Evolutionary conservation across 2,329 filamentous ascomycete species (phyloP), one percentile per base, ranked within the genome.

Genomic region (Bertia moriformis): DNA sequence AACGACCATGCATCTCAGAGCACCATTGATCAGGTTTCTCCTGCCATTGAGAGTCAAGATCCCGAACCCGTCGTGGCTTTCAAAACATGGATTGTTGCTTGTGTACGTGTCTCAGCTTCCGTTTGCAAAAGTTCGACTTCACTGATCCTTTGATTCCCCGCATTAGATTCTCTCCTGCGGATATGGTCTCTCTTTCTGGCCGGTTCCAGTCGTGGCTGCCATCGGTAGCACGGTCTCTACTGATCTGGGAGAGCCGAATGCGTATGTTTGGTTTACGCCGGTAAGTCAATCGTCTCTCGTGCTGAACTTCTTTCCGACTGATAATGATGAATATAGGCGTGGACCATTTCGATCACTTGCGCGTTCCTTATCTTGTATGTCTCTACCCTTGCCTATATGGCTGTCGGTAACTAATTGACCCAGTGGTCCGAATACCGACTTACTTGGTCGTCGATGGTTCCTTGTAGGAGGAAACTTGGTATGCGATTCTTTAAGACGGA

Each of bases 371-470:
- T 27, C 22, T 27, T 27, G 22, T 27, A 27, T n/a, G 22, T 27
- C 7, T n/a, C n/a, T n/a, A n/a, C n/a, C n/a, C n/a, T n/a, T n/a
- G n/a, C n/a, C n/a, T n/a, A 27, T 27, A 27, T 27, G 22, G 7
- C 22, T n/a, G 22, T 7, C 7, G n/a, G n/a, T 10, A 10, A 10
- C 22, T 27, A 27, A 27, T 27, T 10, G n/a, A 27, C 7, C n/a
- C n/a, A 27, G 22, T n/a, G 22, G 22, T n/a, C 22, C 63, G 4
- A 67, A 67, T 47, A 64, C 60, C 10, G 64, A 69, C 48, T 50
- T 67, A 12, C 57, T 67, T 15, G 63, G 65, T 13, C 58, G 65
- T 40, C 53, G 62, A 20, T 65, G 60, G 60, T 65, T 66, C 45
- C 49, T 66, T 32, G 52, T 63, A 2, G 48, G 54, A 18, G 63